Evolutionary conservation across 768 basidiomycete genomes (phyloP).

Genomic region (Leccinum variicolor): DNA sequence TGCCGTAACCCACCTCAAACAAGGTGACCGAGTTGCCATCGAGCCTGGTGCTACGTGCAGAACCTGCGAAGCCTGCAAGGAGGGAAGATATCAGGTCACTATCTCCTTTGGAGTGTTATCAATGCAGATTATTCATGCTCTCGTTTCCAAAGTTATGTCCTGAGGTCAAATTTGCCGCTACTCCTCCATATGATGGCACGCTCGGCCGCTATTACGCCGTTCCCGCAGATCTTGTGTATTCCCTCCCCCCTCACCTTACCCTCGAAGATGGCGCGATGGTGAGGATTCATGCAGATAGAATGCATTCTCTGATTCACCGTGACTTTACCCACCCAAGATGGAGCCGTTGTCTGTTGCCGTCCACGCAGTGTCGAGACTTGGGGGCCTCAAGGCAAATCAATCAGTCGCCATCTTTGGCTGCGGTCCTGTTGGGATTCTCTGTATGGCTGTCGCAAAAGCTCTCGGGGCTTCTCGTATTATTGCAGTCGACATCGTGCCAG

Average conservation of each 20-base stretch:
- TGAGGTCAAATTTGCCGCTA: constrained; percentile 85
- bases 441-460: constrained; percentile 95
- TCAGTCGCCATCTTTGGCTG: constrained; percentile 85
- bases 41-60: constrained; percentile 89
- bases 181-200: constrained; percentile 92
- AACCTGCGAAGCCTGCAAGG: constrained; percentile 80
- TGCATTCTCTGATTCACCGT: background rate
- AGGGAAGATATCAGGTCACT: constrained; percentile 75
- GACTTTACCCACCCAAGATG: constrained; percentile 50
- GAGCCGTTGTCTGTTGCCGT: constrained; percentile 93
- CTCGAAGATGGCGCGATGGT: constrained; percentile 97
- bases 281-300: constrained; percentile 6
- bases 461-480: constrained; percentile 83
- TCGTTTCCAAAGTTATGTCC: constrained; percentile 63
- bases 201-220: constrained; percentile 82
- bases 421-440: constrained; percentile 84
- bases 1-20: constrained; percentile 70
- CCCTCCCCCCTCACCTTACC: constrained; percentile 76
- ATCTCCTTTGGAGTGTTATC: background rate
- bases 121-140: background rate
- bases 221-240: constrained; percentile 82
- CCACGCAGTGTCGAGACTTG: constrained; percentile 81
- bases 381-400: constrained; percentile 66
- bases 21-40: constrained; percentile 86
- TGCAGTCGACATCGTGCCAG: constrained; percentile 74